A percentile compares a stretch with the other conserved stretches of the same genome.
phyloP scores from a whole-genome alignment of 495 filamentous ascomycete species.

The Xylaria nigripes region DNA sequence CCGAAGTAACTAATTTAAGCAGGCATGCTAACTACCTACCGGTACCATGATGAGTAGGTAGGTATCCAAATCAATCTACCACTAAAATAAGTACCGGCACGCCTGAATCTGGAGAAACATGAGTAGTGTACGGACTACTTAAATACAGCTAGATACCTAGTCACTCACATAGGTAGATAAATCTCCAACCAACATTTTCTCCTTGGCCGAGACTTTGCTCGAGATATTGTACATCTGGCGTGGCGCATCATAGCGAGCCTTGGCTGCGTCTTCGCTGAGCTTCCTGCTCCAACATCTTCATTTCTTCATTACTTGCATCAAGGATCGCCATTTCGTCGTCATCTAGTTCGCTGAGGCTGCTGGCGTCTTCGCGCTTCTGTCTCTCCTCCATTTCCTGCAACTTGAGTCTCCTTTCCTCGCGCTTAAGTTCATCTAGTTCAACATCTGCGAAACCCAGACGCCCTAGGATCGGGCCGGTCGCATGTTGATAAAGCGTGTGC shows the following conservation, averaged over 20 bases:
- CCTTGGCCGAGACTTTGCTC: no score
- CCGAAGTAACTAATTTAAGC: no score
- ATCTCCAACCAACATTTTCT: no score
- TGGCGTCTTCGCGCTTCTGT: conserved; percentile 23
- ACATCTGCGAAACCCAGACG: conserved; percentile 53
- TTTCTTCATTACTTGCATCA: conserved; percentile 9
- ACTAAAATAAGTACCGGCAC: no score
- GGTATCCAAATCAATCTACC: no score
- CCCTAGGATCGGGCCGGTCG: conserved; percentile 48
- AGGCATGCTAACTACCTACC: no score
- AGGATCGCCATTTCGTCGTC: conserved; percentile 1
- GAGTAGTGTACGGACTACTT: neutral
- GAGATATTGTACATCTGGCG: no score
- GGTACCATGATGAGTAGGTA: no score
- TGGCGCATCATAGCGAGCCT: neutral
- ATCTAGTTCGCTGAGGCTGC: neutral
- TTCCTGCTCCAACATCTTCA: conserved; percentile 10
- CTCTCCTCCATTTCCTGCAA: conserved; percentile 37
- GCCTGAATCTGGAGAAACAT: no score
- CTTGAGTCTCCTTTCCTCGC: conserved; percentile 29
- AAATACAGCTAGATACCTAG: no score
- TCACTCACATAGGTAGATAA: no score
- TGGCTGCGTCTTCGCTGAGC: conserved; percentile 8
- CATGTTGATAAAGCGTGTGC: conserved; percentile 49
- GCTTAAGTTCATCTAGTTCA: conserved; percentile 38